Conservation (phyloP, 2,329 filamentous ascomycete genomes). For the Aspergillus unguis region DNA sequence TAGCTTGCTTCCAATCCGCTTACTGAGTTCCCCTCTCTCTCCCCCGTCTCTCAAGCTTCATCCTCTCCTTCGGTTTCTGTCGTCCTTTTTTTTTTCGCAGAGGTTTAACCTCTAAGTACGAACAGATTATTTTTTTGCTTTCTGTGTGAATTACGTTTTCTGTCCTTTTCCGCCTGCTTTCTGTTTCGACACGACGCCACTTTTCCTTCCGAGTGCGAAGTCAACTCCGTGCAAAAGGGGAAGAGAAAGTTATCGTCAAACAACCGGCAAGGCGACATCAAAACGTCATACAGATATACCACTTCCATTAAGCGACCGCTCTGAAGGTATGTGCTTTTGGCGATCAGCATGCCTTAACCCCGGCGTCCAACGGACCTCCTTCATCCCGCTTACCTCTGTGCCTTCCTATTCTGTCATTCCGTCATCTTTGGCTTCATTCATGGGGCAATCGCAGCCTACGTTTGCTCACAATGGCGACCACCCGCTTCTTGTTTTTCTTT, state of each 20-base stretch:
- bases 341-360: neutral
- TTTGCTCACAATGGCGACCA: constrained; percentile 9
- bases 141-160: constrained; percentile 17
- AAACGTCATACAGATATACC: constrained; percentile 17
- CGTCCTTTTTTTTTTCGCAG: constrained; percentile 8
- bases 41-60: constrained; percentile 17
- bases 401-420: constrained; percentile 16
- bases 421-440: constrained; percentile 10
- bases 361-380: neutral
- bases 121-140: constrained; percentile 8
- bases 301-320: constrained; percentile 13
- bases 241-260: constrained; percentile 5
- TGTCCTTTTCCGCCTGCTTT: constrained; percentile 9
- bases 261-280: constrained; percentile 2
- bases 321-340: constrained; percentile 11
- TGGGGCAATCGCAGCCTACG: constrained; percentile 25
- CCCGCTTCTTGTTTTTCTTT: constrained; percentile 11
- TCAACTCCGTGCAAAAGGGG: constrained; percentile 17
- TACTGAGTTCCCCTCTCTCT: constrained; percentile 21
- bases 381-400: constrained; percentile 12
- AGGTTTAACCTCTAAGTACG: constrained; percentile 10
- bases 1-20: constrained; percentile 21
- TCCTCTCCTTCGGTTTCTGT: constrained; percentile 19
- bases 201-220: constrained; percentile 11
- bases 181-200: constrained; percentile 7